Evolutionary conservation across 2,329 filamentous ascomycete genomes (phyloP).

Genomic region (Ceratocystis destructans): DNA sequence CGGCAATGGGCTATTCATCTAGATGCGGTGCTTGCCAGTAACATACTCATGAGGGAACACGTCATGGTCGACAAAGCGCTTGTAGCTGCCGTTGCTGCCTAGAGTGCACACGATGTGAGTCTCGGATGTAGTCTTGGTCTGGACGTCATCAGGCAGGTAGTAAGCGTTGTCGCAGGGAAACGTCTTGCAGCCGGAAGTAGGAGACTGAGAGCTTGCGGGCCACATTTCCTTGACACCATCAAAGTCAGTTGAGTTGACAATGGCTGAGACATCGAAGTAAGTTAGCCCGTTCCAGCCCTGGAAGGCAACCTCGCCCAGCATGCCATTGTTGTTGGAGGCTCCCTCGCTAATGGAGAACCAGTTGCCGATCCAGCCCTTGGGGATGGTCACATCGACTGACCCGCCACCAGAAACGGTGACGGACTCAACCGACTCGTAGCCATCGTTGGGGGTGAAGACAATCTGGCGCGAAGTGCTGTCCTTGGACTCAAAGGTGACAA

Average conservation of each 20-base stretch:
- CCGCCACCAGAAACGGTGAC: slow-evolving; percentile 30
- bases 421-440: slow-evolving; percentile 26
- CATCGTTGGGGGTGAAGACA: slow-evolving; percentile 34
- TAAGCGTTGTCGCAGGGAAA: slow-evolving; percentile 43
- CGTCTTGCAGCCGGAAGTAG: slow-evolving; percentile 36
- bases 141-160: slow-evolving; percentile 39
- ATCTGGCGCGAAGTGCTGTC: slow-evolving; percentile 38
- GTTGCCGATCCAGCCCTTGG: slow-evolving; percentile 36
- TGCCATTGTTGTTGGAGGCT: slow-evolving; percentile 31
- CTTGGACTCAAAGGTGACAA: slow-evolving; percentile 45
- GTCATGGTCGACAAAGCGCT: slow-evolving; percentile 16
- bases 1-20: not conserved
- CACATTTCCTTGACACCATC: slow-evolving; percentile 42
- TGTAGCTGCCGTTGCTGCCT: slow-evolving; percentile 24
- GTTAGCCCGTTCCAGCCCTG: slow-evolving; percentile 35
- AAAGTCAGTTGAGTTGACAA: slow-evolving; percentile 38
- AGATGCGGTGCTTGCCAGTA: slow-evolving; percentile 11
- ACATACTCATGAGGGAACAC: slow-evolving; percentile 16
- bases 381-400: slow-evolving; percentile 32
- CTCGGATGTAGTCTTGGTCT: slow-evolving; percentile 40
- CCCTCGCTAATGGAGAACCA: slow-evolving; percentile 38
- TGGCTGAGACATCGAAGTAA: slow-evolving; percentile 47
- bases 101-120: slow-evolving; percentile 39
- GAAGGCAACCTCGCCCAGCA: slow-evolving; percentile 40
- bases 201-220: slow-evolving; percentile 29